Evolutionary conservation across 805 yeast genomes (phyloP), one percentile per base, ranked within the genome.

Genomic region (Debaryomyces hansenii): DNA sequence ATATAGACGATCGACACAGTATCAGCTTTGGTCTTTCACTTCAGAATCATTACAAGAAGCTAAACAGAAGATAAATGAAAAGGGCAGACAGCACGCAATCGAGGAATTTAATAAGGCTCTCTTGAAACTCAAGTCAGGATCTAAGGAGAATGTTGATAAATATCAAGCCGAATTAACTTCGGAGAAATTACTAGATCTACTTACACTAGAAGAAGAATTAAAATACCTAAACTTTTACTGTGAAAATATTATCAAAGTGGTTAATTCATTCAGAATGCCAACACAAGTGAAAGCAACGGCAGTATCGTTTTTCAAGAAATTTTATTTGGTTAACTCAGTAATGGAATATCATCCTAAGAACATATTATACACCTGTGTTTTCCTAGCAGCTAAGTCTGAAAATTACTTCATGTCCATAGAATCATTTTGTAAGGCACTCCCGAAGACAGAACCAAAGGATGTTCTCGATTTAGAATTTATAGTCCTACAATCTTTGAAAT

Each of bases 201-300:
- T 91, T 20, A 72, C 82, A 0, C 65, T 67, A 15, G 85, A 82
- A 16, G 99, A 94, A 57, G 97, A 90, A 62, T 59, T 71, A 18
- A 74, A 76, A 49, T 77, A 88, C 47, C 77, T 94, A 15, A 70
- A 77, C 42, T 89, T 82, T 60, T 90, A 89, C 62, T 80, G 90
- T 15, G 81, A 84, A 54, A 87, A 83, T 59, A 80, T 88, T 34
- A 79, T 80, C 35, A 85, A 81, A 27, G 76, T 90, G 27, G 85
- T 95, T 3, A 77, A 81, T 47, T 81, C 80, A 55, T 83, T 90
- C 66, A 80, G 84, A 55, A 76, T 94, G 74, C 96, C 97, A 1
- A 82, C 96, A 0, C 96, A 90, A 58, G 96, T 88, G 1, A 74
- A 84, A 52, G 84, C 96, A 9, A 90, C 98, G 0, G 95, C 98